phyloP scores from a whole-genome alignment of 768 basidiomycete species.

The Tricholoma furcatifolium region DNA sequence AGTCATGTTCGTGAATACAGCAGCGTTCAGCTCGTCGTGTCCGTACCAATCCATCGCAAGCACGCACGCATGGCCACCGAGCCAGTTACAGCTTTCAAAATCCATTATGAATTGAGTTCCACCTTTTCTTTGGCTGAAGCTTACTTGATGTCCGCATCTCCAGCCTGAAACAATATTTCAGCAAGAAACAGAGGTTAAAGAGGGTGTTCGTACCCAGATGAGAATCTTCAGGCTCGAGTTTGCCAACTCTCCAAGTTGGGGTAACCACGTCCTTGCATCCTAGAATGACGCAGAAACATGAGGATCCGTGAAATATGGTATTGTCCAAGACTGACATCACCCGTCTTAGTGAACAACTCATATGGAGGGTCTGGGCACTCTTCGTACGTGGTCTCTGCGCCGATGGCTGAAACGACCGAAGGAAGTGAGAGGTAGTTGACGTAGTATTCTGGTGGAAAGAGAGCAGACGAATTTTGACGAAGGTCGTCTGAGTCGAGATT shows the following conservation, averaged over 20 bases:
- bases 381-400: slow-evolving; percentile 46
- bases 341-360: slow-evolving; percentile 45
- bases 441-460: slow-evolving; percentile 60
- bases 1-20: slow-evolving; percentile 53
- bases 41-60: slow-evolving; percentile 48
- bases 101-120: neutral
- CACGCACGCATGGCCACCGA: slow-evolving; percentile 39
- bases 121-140: slow-evolving; percentile 2
- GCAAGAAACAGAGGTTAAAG: slow-evolving; percentile 13
- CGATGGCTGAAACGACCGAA: slow-evolving; percentile 29
- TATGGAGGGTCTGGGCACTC: slow-evolving; percentile 48
- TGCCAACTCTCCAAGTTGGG: slow-evolving; percentile 45
- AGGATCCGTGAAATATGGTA: neutral
- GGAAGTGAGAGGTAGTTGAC: slow-evolving; percentile 40
- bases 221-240: slow-evolving; percentile 41
- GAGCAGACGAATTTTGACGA: slow-evolving; percentile 49
- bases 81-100: slow-evolving; percentile 42
- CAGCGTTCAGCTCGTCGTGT: slow-evolving; percentile 33
- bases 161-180: slow-evolving; percentile 29
- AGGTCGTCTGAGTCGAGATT: slow-evolving; percentile 56
- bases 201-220: slow-evolving; percentile 40
- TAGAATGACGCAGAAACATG: slow-evolving; percentile 13
- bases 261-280: slow-evolving; percentile 56
- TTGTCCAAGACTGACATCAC: slow-evolving; percentile 44
- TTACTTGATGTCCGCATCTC: slow-evolving; percentile 52